Conservation (phyloP, 2,329 filamentous ascomycete genomes). For the Rhinocladiella similis region DNA sequence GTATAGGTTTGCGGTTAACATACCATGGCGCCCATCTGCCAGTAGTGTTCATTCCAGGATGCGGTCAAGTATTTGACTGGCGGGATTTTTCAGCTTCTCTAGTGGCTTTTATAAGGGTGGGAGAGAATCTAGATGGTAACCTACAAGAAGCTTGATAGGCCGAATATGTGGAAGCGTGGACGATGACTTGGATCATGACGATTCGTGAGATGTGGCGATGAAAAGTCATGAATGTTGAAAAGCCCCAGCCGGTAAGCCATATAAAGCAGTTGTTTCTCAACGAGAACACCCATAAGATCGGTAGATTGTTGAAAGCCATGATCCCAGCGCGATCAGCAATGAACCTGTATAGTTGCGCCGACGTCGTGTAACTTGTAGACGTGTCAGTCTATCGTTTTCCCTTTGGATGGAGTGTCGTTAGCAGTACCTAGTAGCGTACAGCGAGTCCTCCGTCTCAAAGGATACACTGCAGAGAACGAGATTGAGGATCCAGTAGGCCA, state of each 20-base stretch:
- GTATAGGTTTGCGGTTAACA: background rate
- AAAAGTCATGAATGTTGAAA: conserved; percentile 65
- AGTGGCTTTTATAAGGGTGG: background rate
- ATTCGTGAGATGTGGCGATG: conserved; percentile 67
- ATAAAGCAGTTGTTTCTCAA: conserved; percentile 66
- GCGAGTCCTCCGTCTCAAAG: conserved; percentile 35
- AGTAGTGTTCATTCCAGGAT: conserved; percentile 37
- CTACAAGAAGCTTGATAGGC: conserved; percentile 28
- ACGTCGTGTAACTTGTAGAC: conserved; percentile 12
- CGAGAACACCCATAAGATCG: conserved; percentile 65
- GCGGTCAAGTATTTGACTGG: background rate
- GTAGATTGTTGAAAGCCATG: conserved; percentile 63
- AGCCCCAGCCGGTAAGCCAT: conserved; percentile 69
- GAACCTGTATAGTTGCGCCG: conserved; percentile 52
- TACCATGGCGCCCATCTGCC: conserved; percentile 40
- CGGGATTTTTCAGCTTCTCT: background rate
- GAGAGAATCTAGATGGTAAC: background rate
- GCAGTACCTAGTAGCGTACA: no score
- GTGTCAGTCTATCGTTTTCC: conserved; percentile 26
- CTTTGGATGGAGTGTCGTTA: no score
- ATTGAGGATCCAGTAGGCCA: conserved; percentile 47
- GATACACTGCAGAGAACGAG: conserved; percentile 43
- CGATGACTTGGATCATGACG: conserved; percentile 60
- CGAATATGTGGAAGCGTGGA: conserved; percentile 63
- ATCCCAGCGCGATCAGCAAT: conserved; percentile 64